Base-by-base conservation (phyloP, 345 rosid species). In the Populus pruinosa region DNA sequence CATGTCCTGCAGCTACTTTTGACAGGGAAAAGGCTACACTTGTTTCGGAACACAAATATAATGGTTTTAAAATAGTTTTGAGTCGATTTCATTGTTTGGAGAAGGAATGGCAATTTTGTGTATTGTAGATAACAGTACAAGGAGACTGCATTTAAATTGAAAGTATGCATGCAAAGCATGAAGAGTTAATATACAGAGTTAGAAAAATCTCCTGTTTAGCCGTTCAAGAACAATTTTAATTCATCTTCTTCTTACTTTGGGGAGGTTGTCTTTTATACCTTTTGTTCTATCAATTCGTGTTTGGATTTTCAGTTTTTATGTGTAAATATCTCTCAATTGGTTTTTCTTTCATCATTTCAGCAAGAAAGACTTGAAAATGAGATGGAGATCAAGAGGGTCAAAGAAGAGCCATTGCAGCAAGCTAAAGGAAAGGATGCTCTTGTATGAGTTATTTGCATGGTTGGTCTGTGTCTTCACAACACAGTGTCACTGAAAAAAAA, bases 321-420 rank as follows among this genome's bases (percentile, higher is more conserved):
- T 61, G 5, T 61, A 25, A 13, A 39, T 13, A 6, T 41, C 31
- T 56, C 14, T n/a, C 21, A 12, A 55, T 20, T 55, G 33, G 67
- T 33, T 4, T 67, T 25, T 23, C 18, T 74, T 14, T 33, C 49
- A 27, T 76, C 20, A 71, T 75, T 77, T 65, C 84, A 88, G 94
- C 84, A 78, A 77, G 91, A 89, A 79, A 84, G 89, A 82, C 18
- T 88, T 87, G 94, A 88, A 86, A 86, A 73, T 76, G 90, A 86
- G 83, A 91, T 85, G 35, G 88, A 87, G 84, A 82, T 89, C 61
- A 89, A 77, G 82, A 84, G 87, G 47, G 87, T 88, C 63, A 85
- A 91, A 79, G 89, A 85, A 76, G 87, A 91, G 86, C 68, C 89
- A 80, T 77, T 84, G 56, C 85, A 70, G 71, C 82, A 86, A 47